Evolutionary conservation across 108 stramenopile species (phyloP), one percentile per base, ranked within the genome.

Genomic region (Cylindrotheca closterium): DNA sequence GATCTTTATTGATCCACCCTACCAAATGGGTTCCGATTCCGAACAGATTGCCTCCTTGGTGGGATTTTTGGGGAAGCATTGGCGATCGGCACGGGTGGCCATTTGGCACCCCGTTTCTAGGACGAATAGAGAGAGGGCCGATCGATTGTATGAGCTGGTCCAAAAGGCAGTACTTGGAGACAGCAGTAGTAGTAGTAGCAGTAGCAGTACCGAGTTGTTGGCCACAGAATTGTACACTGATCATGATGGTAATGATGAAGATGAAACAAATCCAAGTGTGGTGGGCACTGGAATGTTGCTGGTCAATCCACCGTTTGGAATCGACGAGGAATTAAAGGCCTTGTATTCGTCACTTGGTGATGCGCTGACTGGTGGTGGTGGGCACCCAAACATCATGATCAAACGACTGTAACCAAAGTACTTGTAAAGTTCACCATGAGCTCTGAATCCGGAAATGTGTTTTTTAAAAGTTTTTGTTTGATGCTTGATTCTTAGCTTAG

Each of bases 1-100:
- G 21, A 47, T 60, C n/a, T 48, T 60, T 12, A 12, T 60, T n/a
- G 60, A 60, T 60, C 60, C 60, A 18, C 46, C 60, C 5, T 60
- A 60, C 23, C 60, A 60, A 26, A 24, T 49, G 18, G 60, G 60
- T 31, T 60, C 60, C 19, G 60, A 60, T 24, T 31, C 60, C 18
- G 60, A 60, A 5, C 60, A 60, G 23, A 47, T 60, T 26, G 37
- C n/a, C 15, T 10, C 24, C 10, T 22, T 21, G n/a, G 46, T 48
- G 21, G 7, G 23, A 8, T 19, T 22, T 21, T 48, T 15, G 10
- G 47, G 21, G 46, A 15, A 15, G 10, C 60, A 60, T 27, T 60
- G 60, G 60, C 5, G 22, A 21, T 60, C 60, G 22, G 60, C 47
- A 15, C 60, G 60, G 4, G 17, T 60, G 19, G 60, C 46, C 8